Evolutionary conservation across 352 stramenopile genomes (phyloP).

Genomic region (Phytophthora podocarpi): DNA sequence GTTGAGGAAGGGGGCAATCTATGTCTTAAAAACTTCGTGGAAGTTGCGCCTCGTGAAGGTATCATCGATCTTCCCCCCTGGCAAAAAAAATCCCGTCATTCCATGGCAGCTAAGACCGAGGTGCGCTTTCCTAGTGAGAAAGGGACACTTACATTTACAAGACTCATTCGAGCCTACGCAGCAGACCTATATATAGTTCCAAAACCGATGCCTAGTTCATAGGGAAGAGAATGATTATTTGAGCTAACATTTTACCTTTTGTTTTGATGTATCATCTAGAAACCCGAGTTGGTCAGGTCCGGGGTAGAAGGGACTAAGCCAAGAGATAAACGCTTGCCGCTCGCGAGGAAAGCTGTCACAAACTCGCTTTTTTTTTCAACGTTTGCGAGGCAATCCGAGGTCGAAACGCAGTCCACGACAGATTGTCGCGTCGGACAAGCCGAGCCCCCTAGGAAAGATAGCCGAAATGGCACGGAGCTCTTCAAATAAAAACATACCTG

Average conservation of each 20-base stretch:
- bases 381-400: background rate
- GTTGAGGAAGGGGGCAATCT: background rate
- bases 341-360: background rate
- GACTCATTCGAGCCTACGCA: background rate
- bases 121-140: background rate
- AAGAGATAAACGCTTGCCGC: background rate
- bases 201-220: too few species aligned
- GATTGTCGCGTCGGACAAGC: conserved; percentile 3
- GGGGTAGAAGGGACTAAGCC: background rate
- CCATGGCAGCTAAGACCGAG: background rate
- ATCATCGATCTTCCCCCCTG: background rate
- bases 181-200: too few species aligned
- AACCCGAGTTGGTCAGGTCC: background rate
- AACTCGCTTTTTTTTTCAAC: background rate
- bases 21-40: background rate
- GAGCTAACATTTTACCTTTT: background rate
- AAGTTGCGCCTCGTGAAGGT: background rate
- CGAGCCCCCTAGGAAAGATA: background rate
- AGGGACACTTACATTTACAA: background rate
- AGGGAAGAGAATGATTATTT: too few species aligned
- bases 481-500: conserved; percentile 7
- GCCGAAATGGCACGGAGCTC: background rate
- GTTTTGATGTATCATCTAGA: background rate
- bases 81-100: background rate
- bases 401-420: background rate